phyloP scores from a whole-genome alignment of 805 yeast species.

The Monosporozyma aerobia region DNA sequence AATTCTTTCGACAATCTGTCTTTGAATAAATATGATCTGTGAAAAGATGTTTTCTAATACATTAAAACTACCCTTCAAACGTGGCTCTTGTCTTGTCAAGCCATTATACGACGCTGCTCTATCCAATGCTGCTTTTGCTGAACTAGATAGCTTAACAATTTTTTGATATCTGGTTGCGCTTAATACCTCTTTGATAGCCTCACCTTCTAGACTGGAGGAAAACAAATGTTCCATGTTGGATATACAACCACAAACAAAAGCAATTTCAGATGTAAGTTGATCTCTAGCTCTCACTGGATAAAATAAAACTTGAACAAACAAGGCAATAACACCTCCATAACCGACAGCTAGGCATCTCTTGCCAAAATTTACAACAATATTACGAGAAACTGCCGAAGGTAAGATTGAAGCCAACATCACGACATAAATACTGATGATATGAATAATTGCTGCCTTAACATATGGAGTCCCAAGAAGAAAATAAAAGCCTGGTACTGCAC shows the following conservation, averaged over 20 bases:
- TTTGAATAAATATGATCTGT: constrained; percentile 38
- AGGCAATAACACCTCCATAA: constrained; percentile 41
- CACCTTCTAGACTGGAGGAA: constrained; percentile 36
- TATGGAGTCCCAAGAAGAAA: constrained; percentile 38
- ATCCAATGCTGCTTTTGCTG: constrained; percentile 32
- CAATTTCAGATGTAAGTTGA: constrained; percentile 35
- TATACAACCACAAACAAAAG: constrained; percentile 33
- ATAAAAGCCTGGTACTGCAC: constrained; percentile 40
- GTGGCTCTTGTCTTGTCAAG: constrained; percentile 38
- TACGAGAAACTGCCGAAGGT: constrained; percentile 32
- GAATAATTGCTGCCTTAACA: constrained; percentile 43
- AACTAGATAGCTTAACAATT: constrained; percentile 29
- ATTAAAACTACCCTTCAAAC: constrained; percentile 38
- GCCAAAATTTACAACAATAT: constrained; percentile 37
- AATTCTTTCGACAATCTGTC: constrained; percentile 39
- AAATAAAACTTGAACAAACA: constrained; percentile 36
- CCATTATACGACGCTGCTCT: constrained; percentile 36
- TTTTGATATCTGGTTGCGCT: constrained; percentile 26
- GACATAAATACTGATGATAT: constrained; percentile 38
- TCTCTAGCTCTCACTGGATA: constrained; percentile 43
- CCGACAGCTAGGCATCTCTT: constrained; percentile 43
- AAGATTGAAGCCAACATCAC: constrained; percentile 38
- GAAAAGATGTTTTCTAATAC: constrained; percentile 33
- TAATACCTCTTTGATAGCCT: constrained; percentile 19
- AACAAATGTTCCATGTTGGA: constrained; percentile 32